Evolutionary conservation across 1,284 basidiomycete genomes (phyloP), one percentile per base, ranked within the genome.

Genomic region (Dichomitus squalens): DNA sequence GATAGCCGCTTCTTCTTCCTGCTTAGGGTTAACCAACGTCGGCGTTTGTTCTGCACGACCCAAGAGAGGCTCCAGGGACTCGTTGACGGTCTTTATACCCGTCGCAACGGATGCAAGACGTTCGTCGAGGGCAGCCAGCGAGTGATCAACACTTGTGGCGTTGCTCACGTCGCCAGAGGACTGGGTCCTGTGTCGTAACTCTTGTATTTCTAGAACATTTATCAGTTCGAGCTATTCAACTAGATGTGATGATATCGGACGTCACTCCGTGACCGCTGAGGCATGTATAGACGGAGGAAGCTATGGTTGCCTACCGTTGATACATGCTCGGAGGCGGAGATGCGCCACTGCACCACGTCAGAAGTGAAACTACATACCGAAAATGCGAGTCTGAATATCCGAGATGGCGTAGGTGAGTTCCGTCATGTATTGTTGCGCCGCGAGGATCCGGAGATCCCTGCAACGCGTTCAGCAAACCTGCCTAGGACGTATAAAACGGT

Each of bases 381-480:
- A 93, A 70, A 93, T 92, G 68, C 90, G 87, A 55, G 91, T 91
- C 72, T 93, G 90, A 38, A 93, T 90, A 71, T 93, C 91, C 27
- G 90, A 91, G 61, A 93, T 87, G 64, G 82, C 83, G 69, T 90
- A 93, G 4, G 88, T 88, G 40, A 92, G 79, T 70, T 93, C 90
- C 12, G 90, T 92, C 67, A 93, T 90, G 67, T 87, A 87, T 0
- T 89, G 88, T n/a, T 89, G 91, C 64, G 90, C 78, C 35, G 90
- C 88, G 35, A 93, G 75, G 41, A 90, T 70, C 50, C 83, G 87
- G 41, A 93, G 76, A 68, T 92, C 87, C 55, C 87, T 90, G 72
- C 54, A 23, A 20, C 52, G 43, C 20, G 46, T 59, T 43, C 61
- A 62, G 56, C 41, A 47, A 38, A 33, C 34, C 41, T 27, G n/a